phyloP scores from a whole-genome alignment of 176 grass and related monocot species.

The Oryza australiensis region DNA sequence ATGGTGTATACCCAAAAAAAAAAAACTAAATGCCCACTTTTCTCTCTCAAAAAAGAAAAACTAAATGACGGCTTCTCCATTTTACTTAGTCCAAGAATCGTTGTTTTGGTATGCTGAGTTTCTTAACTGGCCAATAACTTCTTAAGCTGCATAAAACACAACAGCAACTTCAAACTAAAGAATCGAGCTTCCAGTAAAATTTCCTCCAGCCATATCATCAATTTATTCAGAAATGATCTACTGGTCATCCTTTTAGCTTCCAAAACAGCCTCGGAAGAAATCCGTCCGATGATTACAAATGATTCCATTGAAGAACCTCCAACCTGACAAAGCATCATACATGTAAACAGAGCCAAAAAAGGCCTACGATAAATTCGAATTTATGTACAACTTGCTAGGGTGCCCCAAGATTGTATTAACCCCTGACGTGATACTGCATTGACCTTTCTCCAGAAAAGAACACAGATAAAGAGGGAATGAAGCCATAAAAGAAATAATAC shows the following conservation, averaged over 20 bases:
- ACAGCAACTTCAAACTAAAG: slow-evolving; percentile 49
- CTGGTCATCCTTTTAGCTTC: slow-evolving; percentile 58
- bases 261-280: slow-evolving; percentile 74
- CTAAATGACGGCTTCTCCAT: background rate
- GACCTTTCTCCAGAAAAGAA: background rate
- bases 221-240: slow-evolving; percentile 36
- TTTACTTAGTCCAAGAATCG: slow-evolving; percentile 10
- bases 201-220: slow-evolving; percentile 65
- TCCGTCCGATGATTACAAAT: slow-evolving; percentile 70
- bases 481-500: slow-evolving; percentile 4
- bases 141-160: slow-evolving; percentile 50
- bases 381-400: background rate
- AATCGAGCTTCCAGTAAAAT: slow-evolving; percentile 59
- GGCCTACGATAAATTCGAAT: background rate
- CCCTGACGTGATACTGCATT: background rate
- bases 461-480: background rate
- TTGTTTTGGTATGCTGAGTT: background rate
- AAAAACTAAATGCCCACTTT: slow-evolving; percentile 15
- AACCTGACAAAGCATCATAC: slow-evolving; percentile 47
- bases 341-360: slow-evolving; percentile 22
- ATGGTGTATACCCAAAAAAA: slow-evolving; percentile 19
- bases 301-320: slow-evolving; percentile 63
- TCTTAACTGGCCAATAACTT: slow-evolving; percentile 41
- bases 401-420: slow-evolving; percentile 1
- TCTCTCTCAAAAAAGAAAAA: background rate